Evolutionary conservation across 1,284 basidiomycete genomes (phyloP).

Genomic region (Cryptococcus sp.): DNA sequence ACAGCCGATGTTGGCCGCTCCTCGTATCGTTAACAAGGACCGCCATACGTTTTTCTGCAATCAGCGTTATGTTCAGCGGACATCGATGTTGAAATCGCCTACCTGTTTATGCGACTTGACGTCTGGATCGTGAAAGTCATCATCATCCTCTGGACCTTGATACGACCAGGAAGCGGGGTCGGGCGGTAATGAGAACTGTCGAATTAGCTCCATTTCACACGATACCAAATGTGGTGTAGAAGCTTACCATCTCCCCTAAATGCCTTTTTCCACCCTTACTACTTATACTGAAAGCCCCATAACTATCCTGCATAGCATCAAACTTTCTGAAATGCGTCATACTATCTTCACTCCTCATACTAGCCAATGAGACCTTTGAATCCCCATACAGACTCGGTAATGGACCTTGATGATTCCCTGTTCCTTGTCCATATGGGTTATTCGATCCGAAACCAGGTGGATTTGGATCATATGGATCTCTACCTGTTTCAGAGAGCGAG

Average conservation of each 20-base stretch:
- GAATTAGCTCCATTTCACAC: no score
- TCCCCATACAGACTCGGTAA: slow-evolving; percentile 22
- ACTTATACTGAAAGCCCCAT: slow-evolving; percentile 23
- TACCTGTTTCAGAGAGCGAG: slow-evolving; percentile 17
- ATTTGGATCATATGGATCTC: slow-evolving; percentile 20
- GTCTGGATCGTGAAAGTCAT: slow-evolving; percentile 44
- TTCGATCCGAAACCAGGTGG: slow-evolving; percentile 23
- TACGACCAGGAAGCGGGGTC: slow-evolving; percentile 31
- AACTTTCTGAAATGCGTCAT: slow-evolving; percentile 24
- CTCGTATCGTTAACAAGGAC: slow-evolving; percentile 22
- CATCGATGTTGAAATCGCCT: background rate
- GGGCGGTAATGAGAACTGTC: slow-evolving; percentile 26
- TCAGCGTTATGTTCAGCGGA: background rate
- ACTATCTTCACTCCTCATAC: slow-evolving; percentile 16
- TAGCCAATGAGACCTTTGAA: slow-evolving; percentile 15
- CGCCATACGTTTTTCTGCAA: slow-evolving; percentile 10
- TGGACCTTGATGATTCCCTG: slow-evolving; percentile 6
- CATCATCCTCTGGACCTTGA: slow-evolving; percentile 42
- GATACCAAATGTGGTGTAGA: background rate
- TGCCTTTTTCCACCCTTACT: slow-evolving; percentile 28
- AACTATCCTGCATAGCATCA: slow-evolving; percentile 20
- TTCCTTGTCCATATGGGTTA: slow-evolving; percentile 1
- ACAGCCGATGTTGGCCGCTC: slow-evolving; percentile 38
- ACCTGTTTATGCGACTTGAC: slow-evolving; percentile 14
- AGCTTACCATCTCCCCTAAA: slow-evolving; percentile 27